A percentile compares a stretch with the other conserved stretches of the same genome.
phyloP scores from a whole-genome alignment of 768 basidiomycete genomes.

The Macrocybe gigantea region DNA sequence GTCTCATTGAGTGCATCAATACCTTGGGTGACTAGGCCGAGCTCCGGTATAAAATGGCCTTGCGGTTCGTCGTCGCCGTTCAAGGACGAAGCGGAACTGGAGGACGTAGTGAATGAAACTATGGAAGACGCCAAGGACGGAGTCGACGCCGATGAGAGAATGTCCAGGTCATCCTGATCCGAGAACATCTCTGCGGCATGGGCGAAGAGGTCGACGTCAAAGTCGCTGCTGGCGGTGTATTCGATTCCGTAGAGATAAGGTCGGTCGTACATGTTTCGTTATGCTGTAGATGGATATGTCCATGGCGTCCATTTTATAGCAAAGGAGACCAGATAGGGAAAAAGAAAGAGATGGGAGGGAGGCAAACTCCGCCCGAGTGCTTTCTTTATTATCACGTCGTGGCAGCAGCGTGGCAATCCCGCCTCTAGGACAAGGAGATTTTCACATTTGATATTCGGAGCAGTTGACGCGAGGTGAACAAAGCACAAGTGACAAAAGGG shows the following conservation, averaged over 20 bases:
- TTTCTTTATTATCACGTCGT: slow-evolving; percentile 20
- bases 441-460: too few relatives aligned
- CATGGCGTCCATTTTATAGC: too few relatives aligned
- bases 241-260: slow-evolving; percentile 4
- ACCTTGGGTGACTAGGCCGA: too few relatives aligned
- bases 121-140: not conserved
- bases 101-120: slow-evolving; percentile 6
- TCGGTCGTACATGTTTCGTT: too few relatives aligned
- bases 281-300: too few relatives aligned
- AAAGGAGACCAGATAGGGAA: not conserved
- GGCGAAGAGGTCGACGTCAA: slow-evolving; percentile 9
- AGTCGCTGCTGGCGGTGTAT: slow-evolving; percentile 9
- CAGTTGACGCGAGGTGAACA: too few relatives aligned
- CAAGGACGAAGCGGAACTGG: slow-evolving; percentile 4
- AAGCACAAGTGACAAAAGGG: too few relatives aligned
- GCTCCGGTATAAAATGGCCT: too few relatives aligned
- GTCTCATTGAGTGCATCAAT: too few relatives aligned
- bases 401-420: slow-evolving; percentile 2
- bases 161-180: slow-evolving; percentile 2
- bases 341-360: slow-evolving; percentile 3
- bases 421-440: too few relatives aligned
- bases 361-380: slow-evolving; percentile 6
- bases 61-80: too few relatives aligned
- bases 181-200: slow-evolving; percentile 8
- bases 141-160: not conserved